Evolutionary conservation across 1,139 yeast genomes (phyloP).

Genomic region (Diutina mesorugosa): DNA sequence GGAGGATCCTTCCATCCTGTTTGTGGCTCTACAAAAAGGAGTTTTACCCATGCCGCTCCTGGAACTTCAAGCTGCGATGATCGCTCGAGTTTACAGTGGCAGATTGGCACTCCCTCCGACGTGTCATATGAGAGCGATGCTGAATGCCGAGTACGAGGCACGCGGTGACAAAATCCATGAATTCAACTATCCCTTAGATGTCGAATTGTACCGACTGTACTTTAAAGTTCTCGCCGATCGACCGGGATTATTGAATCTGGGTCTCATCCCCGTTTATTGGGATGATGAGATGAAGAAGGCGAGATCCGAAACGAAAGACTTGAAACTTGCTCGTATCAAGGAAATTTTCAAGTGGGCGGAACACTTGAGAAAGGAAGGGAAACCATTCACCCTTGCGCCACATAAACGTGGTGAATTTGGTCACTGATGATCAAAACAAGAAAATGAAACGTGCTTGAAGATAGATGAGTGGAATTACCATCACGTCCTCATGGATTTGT

Average conservation of each 20-base stretch:
- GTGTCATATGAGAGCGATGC: slow-evolving; percentile 3
- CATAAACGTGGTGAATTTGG: background rate
- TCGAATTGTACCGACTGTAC: slow-evolving; percentile 16
- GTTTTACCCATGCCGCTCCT: slow-evolving; percentile 20
- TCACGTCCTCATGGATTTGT: no score
- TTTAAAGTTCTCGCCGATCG: slow-evolving; percentile 10
- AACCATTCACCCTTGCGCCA: slow-evolving; percentile 4
- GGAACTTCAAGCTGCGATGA: slow-evolving; percentile 9
- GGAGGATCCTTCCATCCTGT: slow-evolving; percentile 29
- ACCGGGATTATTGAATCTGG: slow-evolving; percentile 8
- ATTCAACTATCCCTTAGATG: slow-evolving; percentile 18
- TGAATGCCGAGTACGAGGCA: slow-evolving; percentile 4
- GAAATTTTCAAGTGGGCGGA: slow-evolving; percentile 11
- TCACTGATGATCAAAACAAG: background rate
- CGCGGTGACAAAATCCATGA: slow-evolving; percentile 15
- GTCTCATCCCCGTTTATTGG: slow-evolving; percentile 17
- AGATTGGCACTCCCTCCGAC: slow-evolving; percentile 6
- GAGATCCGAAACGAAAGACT: slow-evolving; percentile 9
- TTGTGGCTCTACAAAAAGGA: slow-evolving; percentile 24
- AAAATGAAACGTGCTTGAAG: no score
- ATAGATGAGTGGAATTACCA: no score
- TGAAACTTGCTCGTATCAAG: slow-evolving; percentile 12
- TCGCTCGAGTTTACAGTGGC: slow-evolving; percentile 10
- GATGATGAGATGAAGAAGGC: slow-evolving; percentile 10
- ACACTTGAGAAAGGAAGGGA: slow-evolving; percentile 10